These are phyloP conservation scores for Rhizopus microsporus DNA, from an alignment of 371 early-diverging fungal genomes.

Conservation along the genomic window DNA sequence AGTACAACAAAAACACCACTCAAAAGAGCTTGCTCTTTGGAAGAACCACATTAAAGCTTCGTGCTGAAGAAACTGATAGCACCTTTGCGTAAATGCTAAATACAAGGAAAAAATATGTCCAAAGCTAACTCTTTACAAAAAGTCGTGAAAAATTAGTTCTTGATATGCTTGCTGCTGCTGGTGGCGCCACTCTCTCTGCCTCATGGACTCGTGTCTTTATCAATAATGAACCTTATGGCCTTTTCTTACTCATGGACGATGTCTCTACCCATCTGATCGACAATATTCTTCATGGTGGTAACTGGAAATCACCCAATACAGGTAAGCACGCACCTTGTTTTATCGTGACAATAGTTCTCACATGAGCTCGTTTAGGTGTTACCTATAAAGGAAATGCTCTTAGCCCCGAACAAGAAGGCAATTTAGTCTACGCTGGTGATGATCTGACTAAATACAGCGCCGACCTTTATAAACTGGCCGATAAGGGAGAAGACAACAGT, in stretches of 20 bases:
- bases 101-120: background rate
- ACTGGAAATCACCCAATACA: conserved; percentile 27
- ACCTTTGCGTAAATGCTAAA: conserved; percentile 39
- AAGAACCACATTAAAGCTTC: conserved; percentile 53
- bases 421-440: conserved; percentile 43
- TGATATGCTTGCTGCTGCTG: conserved; percentile 53
- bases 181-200: conserved; percentile 53
- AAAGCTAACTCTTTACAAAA: background rate
- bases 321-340: conserved; percentile 16
- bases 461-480: conserved; percentile 46
- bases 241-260: conserved; percentile 61
- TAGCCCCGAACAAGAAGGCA: conserved; percentile 29
- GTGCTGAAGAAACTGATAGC: conserved; percentile 54
- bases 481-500: conserved; percentile 32
- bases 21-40: conserved; percentile 38
- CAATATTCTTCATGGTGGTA: conserved; percentile 40
- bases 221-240: conserved; percentile 53
- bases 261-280: conserved; percentile 49
- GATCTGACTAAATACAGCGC: conserved; percentile 34
- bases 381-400: conserved; percentile 49
- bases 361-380: conserved; percentile 25
- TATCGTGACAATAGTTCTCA: background rate
- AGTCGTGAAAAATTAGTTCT: conserved; percentile 54
- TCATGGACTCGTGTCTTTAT: conserved; percentile 53
- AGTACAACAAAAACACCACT: conserved; percentile 33